phyloP scores from a whole-genome alignment of 2,329 filamentous ascomycete species.

The Tolypocladium sp. region DNA sequence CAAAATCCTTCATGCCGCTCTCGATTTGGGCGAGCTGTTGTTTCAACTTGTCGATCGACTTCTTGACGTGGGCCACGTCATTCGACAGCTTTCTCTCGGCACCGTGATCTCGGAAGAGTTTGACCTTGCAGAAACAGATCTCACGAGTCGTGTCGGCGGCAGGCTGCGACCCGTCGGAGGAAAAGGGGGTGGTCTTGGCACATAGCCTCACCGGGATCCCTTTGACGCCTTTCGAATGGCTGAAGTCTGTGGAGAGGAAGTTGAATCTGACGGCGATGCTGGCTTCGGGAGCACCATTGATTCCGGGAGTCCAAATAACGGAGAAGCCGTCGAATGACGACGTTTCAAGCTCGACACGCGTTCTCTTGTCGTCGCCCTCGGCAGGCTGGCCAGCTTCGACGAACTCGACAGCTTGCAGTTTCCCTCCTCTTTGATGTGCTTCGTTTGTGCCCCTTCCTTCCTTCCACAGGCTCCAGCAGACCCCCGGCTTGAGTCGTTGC shows the following conservation, averaged over 20 bases:
- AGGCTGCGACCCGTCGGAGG: constrained; percentile 39
- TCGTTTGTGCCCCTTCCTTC: constrained; percentile 93
- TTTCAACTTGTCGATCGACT: constrained; percentile 91
- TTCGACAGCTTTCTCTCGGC: constrained; percentile 93
- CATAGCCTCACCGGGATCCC: constrained; percentile 91
- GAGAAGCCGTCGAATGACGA: constrained; percentile 92
- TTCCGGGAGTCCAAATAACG: constrained; percentile 74
- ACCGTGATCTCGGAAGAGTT: constrained; percentile 91
- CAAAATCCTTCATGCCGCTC: constrained; percentile 57
- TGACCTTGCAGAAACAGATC: constrained; percentile 92
- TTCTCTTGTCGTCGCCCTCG: constrained; percentile 56
- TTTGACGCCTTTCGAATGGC: constrained; percentile 97
- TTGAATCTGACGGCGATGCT: constrained; percentile 92
- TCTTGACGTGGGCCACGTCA: constrained; percentile 89
- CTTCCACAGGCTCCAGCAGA: constrained; percentile 88
- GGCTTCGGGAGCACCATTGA: constrained; percentile 63
- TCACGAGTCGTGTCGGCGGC: constrained; percentile 46
- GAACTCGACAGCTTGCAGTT: constrained; percentile 89
- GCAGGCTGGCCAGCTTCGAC: constrained; percentile 58
- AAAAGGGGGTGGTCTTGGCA: constrained; percentile 71
- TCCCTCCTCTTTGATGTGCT: constrained; percentile 86
- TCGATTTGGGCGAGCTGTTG: constrained; percentile 81
- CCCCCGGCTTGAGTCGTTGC: constrained; percentile 71
- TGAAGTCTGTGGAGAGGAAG: constrained; percentile 96
- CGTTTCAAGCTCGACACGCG: constrained; percentile 60